Base-by-base conservation (phyloP, 495 filamentous ascomycete genomes). In the Penicillium samsonianum region DNA sequence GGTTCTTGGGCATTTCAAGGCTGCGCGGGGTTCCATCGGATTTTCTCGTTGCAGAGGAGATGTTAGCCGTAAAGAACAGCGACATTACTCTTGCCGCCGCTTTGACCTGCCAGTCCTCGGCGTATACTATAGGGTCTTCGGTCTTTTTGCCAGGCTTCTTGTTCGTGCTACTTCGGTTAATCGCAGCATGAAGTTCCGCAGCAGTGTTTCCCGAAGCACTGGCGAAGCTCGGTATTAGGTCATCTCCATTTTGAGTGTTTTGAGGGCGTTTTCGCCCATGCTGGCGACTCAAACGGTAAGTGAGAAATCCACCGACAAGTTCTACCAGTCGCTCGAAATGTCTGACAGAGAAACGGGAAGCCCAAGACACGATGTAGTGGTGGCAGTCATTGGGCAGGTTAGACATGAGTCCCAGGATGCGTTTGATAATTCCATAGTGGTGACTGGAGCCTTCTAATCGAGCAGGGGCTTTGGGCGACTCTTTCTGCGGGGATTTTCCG, bases 21-120 rank as follows among this genome's bases (percentile, higher is more conserved):
- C 67, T 58, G 19, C 58, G 53, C 6, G 53, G 48, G 9, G 59
- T 14, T 16, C 59, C 69, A 41, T 73, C 69, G n/a, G 65, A 61
- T 45, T 69, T 76, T 19, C 65, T 67, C 20, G 61, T 46, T 22
- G 64, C 57, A 69, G 72, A 78, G 58, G 73, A 79, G 54, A 86
- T 90, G 68, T 96, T 97, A 20, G 91, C 93, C 2, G 87, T 82
- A 65, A 96, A 96, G 10, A 97, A 71, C 26, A 96, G 65, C 4
- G 89, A 85, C 84, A 96, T 90, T 1, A 96, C 83, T 59, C 86
- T 85, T 5, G 91, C 87, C 12, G 88, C 89, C 20, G 89, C 88
- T 63, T 86, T 88, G 40, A 96, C 84, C 71, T 97, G 92, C 92
- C 92, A 97, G 65, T 96, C 93, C 50, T 93, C 90, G 23, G 82